Base-by-base conservation (phyloP, 208 protist species). In the Crithidia expoeki region DNA sequence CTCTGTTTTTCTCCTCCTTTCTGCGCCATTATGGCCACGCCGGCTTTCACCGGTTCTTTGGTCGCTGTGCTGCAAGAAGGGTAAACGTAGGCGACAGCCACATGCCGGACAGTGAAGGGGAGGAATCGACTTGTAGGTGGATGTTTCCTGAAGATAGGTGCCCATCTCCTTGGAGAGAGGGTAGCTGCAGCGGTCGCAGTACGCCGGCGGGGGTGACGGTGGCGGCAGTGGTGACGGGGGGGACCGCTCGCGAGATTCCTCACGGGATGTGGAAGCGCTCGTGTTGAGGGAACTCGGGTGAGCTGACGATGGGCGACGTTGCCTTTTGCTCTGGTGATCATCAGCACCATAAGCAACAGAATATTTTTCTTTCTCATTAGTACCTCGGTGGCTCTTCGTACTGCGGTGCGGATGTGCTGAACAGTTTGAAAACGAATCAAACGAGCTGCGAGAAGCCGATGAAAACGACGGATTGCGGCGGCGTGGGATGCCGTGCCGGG, bases 31-130 rank as follows among this genome's bases (percentile, higher is more conserved):
- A 47, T 17, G 42, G 12, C 42, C 16, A 47, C 9, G 3, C 16
- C 42, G 12, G 42, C 16, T 4, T 47, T 47, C 12, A 9, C 16
- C 16, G 12, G 5, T n/a, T n/a, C n/a, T n/a, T n/a, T n/a, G n/a
- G n/a, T n/a, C n/a, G 42, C 42, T 47, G 42, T 17, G 14, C 2
- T 27, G 5, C 28, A 38, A 19, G 4, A 38, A 23, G 2, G 34
- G 12, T 2, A 32, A 25, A 4, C 28, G 32, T 4, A 68, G 63
- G 19, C 50, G 51, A 1, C n/a, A 21, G 6, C 63, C 72, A 28
- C 64, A 77, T 12, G 52, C 64, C 9, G 72, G 72, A 17, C 72
- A 77, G 55, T 55, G 64, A 30, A 58, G 72, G 4, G 10, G 59
- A 0, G 65, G 63, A 30, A 77, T 58, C 2, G 63, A 66, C 21